These are phyloP conservation scores for Suhomyces kunorum DNA, from an alignment of 1,139 yeast species.

Conservation along the genomic window DNA sequence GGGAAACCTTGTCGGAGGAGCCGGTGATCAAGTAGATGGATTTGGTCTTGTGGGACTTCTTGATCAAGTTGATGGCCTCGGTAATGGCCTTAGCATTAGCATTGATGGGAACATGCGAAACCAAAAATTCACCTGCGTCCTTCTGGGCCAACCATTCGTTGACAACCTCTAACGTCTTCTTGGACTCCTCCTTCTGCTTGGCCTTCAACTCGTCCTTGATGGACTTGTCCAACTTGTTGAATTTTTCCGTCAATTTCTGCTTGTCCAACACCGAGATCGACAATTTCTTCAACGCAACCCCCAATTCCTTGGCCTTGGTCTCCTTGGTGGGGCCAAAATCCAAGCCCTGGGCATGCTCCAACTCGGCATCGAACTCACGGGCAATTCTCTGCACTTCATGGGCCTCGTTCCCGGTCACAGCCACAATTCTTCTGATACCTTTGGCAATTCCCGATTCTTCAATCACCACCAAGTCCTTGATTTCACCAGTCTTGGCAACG, in stretches of 20 bases:
- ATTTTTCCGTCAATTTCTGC: conserved; percentile 70
- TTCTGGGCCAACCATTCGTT: conserved; percentile 58
- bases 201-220: conserved; percentile 86
- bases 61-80: conserved; percentile 85
- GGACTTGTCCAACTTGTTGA: conserved; percentile 76
- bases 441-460: conserved; percentile 98
- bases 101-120: conserved; percentile 65
- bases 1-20: conserved; percentile 78
- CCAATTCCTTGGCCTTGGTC: conserved; percentile 74
- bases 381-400: conserved; percentile 86
- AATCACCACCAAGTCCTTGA: conserved; percentile 81
- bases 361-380: conserved; percentile 60
- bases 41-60: conserved; percentile 73
- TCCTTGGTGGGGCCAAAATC: conserved; percentile 75
- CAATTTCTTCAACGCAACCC: conserved; percentile 80
- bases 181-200: conserved; percentile 84
- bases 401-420: conserved; percentile 92
- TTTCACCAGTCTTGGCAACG: conserved; percentile 88
- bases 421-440: conserved; percentile 97
- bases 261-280: conserved; percentile 81
- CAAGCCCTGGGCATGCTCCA: conserved; percentile 57
- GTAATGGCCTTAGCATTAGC: conserved; percentile 94
- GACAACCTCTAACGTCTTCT: conserved; percentile 79
- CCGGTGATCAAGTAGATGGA: conserved; percentile 85
- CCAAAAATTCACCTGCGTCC: conserved; percentile 53